phyloP scores from a whole-genome alignment of 208 protist genomes.

The Leishmania gerbilli region DNA sequence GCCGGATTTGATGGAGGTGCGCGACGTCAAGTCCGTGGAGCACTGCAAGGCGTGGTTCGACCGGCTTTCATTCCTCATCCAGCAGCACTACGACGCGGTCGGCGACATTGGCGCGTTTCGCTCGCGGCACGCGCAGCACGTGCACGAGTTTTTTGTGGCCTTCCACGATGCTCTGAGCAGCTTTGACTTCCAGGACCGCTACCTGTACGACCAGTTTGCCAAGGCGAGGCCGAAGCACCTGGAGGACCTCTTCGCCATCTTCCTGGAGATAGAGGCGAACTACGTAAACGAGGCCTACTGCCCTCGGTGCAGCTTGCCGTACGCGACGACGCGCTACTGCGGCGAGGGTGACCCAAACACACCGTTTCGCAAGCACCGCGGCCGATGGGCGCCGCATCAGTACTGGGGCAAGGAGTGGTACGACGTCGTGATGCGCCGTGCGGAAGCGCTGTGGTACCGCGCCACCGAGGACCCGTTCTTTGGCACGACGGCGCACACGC shows the following conservation, averaged over 20 bases:
- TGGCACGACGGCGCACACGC: slow-evolving; percentile 71
- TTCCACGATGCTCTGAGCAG: slow-evolving; percentile 88
- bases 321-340: slow-evolving; percentile 82
- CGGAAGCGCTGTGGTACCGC: slow-evolving; percentile 88
- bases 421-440: slow-evolving; percentile 84
- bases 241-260: slow-evolving; percentile 84
- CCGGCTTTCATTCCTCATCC: slow-evolving; percentile 75
- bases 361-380: slow-evolving; percentile 83
- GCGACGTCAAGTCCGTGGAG: slow-evolving; percentile 81
- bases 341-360: slow-evolving; percentile 83
- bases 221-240: slow-evolving; percentile 62
- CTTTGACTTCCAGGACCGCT: slow-evolving; percentile 84
- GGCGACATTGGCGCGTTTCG: slow-evolving; percentile 81
- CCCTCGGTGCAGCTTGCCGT: slow-evolving; percentile 86
- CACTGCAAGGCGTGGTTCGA: slow-evolving; percentile 90
- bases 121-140: slow-evolving; percentile 83
- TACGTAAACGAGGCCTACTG: slow-evolving; percentile 85
- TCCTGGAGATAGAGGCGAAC: slow-evolving; percentile 93
- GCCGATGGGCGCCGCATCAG: slow-evolving; percentile 86
- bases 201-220: slow-evolving; percentile 69
- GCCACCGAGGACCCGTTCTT: slow-evolving; percentile 90
- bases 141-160: slow-evolving; percentile 88
- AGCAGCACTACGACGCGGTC: slow-evolving; percentile 86
- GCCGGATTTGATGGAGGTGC: slow-evolving; percentile 65
- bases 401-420: slow-evolving; percentile 87